phyloP scores from a whole-genome alignment of 2,329 filamentous ascomycete genomes.

The Ophiostoma sp. region DNA sequence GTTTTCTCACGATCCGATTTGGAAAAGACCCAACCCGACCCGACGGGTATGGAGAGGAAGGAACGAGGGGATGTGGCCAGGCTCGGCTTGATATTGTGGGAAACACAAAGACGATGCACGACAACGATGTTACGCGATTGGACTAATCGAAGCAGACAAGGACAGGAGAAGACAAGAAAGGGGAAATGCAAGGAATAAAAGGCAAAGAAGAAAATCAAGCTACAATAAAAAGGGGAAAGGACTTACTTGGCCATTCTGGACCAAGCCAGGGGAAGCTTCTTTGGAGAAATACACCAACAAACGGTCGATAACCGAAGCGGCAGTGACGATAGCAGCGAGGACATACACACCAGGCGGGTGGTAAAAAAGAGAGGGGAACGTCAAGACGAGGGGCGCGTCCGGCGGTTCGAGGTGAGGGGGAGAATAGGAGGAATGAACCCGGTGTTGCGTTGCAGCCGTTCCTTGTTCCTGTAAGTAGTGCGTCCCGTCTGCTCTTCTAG shows the following conservation, averaged over 20 bases:
- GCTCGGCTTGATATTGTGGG: neutral
- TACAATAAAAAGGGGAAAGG: neutral
- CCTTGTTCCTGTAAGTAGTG: neutral
- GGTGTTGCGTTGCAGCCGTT: slow-evolving; percentile 12
- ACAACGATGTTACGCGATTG: slow-evolving; percentile 5
- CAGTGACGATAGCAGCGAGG: neutral
- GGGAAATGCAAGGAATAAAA: neutral
- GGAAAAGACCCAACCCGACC: neutral
- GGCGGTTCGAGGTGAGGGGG: neutral
- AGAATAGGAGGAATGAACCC: neutral
- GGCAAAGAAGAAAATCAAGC: neutral
- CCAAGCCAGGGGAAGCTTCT: neutral
- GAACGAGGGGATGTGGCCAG: neutral
- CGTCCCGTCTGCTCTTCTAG: neutral
- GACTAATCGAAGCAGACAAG: neutral
- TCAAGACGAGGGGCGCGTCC: neutral
- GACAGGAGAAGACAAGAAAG: neutral
- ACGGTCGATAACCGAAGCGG: slow-evolving; percentile 13
- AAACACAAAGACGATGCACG: neutral
- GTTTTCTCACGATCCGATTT: neutral
- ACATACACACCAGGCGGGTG: slow-evolving; percentile 5
- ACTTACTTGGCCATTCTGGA: slow-evolving; percentile 17
- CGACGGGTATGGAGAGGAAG: neutral
- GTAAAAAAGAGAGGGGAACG: neutral
- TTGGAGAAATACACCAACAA: neutral